A percentile compares a stretch with the other conserved stretches of the same genome.
phyloP scores from a whole-genome alignment of 139 green algal genomes.

The Micractinium sp. region DNA sequence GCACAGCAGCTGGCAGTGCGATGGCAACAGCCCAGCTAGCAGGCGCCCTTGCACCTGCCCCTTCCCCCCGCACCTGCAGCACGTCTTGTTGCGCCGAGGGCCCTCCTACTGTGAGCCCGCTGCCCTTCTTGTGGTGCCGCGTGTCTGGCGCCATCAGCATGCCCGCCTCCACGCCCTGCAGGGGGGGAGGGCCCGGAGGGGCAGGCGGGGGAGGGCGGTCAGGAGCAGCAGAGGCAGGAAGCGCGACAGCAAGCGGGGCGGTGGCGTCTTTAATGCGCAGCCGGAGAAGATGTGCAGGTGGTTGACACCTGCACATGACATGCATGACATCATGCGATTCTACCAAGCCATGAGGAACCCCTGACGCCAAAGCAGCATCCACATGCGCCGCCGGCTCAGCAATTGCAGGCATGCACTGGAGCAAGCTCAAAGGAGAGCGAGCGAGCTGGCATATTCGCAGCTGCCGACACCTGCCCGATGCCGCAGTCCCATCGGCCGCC shows the following conservation, averaged over 20 bases:
- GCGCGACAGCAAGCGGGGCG: neutral
- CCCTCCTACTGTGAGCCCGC: neutral
- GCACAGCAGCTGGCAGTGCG: too few species aligned
- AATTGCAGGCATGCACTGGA: neutral
- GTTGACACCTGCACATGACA: neutral
- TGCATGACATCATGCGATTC: too few species aligned
- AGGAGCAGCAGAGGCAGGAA: neutral
- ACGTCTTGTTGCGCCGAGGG: neutral
- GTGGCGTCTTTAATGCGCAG: neutral
- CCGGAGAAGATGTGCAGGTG: neutral
- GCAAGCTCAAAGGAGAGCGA: neutral
- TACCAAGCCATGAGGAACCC: too few species aligned
- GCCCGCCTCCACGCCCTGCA: constrained; percentile 48
- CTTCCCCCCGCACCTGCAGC: constrained; percentile 30
- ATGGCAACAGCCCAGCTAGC: too few species aligned
- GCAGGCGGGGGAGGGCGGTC: neutral
- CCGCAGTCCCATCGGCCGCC: neutral
- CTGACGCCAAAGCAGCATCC: neutral
- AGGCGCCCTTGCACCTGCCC: neutral
- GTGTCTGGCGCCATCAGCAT: constrained; percentile 24
- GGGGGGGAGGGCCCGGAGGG: neutral
- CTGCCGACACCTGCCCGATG: neutral
- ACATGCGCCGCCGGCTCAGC: neutral
- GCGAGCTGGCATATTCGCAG: neutral
- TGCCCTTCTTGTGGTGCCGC: constrained; percentile 19